Evolutionary conservation across 225 moss, liverwort and hornwort genomes (phyloP).

Genomic region (Polytrichum commune): DNA sequence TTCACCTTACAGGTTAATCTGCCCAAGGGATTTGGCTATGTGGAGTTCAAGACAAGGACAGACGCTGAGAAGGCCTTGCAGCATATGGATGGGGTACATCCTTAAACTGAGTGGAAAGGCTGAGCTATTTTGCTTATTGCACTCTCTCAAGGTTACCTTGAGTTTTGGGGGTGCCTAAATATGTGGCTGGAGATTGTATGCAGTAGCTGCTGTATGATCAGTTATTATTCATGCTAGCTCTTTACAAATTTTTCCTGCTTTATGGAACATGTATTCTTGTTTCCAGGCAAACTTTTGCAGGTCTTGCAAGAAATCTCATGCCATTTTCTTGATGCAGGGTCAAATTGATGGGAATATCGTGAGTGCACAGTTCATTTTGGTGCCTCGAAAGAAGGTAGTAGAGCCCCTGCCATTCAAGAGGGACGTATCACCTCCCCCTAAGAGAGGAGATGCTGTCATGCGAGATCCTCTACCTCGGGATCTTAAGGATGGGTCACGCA

Average conservation of each 20-base stretch:
- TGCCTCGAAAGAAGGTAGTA: constrained; percentile 68
- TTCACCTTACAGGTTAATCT: constrained; percentile 57
- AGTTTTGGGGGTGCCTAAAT: too few relatives aligned
- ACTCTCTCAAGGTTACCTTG: background rate
- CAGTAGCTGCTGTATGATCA: background rate
- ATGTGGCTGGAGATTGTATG: background rate
- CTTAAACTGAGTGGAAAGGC: background rate
- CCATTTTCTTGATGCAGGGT: constrained; percentile 43
- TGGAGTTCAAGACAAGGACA: constrained; percentile 85
- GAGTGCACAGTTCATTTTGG: constrained; percentile 86
- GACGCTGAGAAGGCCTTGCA: constrained; percentile 90
- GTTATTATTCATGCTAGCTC: too few relatives aligned
- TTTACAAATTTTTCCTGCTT: too few relatives aligned
- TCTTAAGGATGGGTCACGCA: constrained; percentile 59
- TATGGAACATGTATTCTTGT: too few relatives aligned
- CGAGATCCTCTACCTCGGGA: constrained; percentile 70
- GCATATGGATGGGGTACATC: constrained; percentile 86
- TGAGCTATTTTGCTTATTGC: background rate
- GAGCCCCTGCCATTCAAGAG: constrained; percentile 57
- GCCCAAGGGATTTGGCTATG: constrained; percentile 94
- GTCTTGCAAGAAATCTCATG: background rate
- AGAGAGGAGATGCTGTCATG: constrained; percentile 27
- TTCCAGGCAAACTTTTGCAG: too few relatives aligned
- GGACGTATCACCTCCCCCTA: constrained; percentile 44
- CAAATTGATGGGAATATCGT: constrained; percentile 96